phyloP scores from a whole-genome alignment of 2,329 filamentous ascomycete species.

The Clarireedia monteithiana region DNA sequence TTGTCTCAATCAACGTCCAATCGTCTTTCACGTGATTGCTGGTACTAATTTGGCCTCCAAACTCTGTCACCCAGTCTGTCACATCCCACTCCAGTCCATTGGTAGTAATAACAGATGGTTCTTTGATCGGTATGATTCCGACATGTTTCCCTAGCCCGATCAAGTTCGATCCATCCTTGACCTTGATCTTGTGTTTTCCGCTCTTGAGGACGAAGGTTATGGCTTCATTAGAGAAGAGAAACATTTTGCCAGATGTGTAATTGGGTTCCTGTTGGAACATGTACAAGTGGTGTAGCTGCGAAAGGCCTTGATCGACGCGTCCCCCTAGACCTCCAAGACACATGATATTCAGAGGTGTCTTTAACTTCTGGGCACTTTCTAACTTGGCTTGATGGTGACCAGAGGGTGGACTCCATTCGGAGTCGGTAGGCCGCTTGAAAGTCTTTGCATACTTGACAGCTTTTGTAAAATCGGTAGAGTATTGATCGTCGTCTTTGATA shows the following conservation, averaged over 20 bases:
- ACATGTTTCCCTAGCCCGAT: slow-evolving; percentile 55
- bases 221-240: slow-evolving; percentile 70
- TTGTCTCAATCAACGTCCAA: slow-evolving; percentile 52
- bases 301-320: slow-evolving; percentile 85
- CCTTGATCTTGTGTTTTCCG: slow-evolving; percentile 60
- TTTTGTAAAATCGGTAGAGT: slow-evolving; percentile 89
- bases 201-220: slow-evolving; percentile 73
- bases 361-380: slow-evolving; percentile 12
- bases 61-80: slow-evolving; percentile 66
- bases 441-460: slow-evolving; percentile 50
- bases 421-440: slow-evolving; percentile 8
- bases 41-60: slow-evolving; percentile 68
- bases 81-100: slow-evolving; percentile 89
- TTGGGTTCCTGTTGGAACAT: slow-evolving; percentile 46
- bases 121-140: slow-evolving; percentile 78
- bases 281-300: slow-evolving; percentile 79
- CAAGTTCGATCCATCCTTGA: slow-evolving; percentile 28
- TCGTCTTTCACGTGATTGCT: slow-evolving; percentile 68
- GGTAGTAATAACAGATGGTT: slow-evolving; percentile 71
- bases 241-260: slow-evolving; percentile 53
- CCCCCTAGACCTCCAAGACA: slow-evolving; percentile 81
- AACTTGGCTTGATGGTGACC: background rate
- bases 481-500: slow-evolving; percentile 68
- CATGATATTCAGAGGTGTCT: slow-evolving; percentile 53
- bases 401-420: background rate